Conservation (phyloP, 495 filamentous ascomycete genomes). For the Penicillium taxi region DNA sequence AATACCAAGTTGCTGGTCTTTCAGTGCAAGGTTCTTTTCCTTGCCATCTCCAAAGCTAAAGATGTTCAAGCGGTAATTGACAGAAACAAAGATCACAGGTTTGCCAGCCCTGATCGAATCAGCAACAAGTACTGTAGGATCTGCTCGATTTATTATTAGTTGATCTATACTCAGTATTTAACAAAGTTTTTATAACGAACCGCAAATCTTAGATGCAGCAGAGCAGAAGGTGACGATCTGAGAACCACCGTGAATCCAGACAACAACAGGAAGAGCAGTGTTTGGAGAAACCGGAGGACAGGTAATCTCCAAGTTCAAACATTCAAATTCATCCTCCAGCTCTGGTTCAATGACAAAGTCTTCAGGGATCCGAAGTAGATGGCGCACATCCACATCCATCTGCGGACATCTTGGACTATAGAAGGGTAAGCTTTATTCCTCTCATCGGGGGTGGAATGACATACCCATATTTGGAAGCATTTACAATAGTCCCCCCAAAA, state of each 20-base stretch:
- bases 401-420: constrained; percentile 34
- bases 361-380: constrained; percentile 32
- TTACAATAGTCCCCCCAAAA: constrained; percentile 22
- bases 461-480: constrained; percentile 32
- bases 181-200: constrained; percentile 11
- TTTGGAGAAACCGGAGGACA: constrained; percentile 16
- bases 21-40: constrained; percentile 48
- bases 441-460: constrained; percentile 3
- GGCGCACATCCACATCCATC: constrained; percentile 28
- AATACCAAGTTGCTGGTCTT: constrained; percentile 59
- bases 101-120: constrained; percentile 32
- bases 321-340: constrained; percentile 37
- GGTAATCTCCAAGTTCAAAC: constrained; percentile 37
- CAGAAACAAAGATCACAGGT: constrained; percentile 50
- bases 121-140: constrained; percentile 27
- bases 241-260: constrained; percentile 41
- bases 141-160: constrained; percentile 10
- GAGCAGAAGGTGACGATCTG: constrained; percentile 37
- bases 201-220: constrained; percentile 35
- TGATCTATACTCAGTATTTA: neutral
- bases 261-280: constrained; percentile 26
- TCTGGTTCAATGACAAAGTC: constrained; percentile 26
- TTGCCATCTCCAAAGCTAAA: constrained; percentile 53
- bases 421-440: neutral
- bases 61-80: constrained; percentile 61